Evolutionary conservation across 306 rosid species (phyloP).

Genomic region (Vicia villosa): DNA sequence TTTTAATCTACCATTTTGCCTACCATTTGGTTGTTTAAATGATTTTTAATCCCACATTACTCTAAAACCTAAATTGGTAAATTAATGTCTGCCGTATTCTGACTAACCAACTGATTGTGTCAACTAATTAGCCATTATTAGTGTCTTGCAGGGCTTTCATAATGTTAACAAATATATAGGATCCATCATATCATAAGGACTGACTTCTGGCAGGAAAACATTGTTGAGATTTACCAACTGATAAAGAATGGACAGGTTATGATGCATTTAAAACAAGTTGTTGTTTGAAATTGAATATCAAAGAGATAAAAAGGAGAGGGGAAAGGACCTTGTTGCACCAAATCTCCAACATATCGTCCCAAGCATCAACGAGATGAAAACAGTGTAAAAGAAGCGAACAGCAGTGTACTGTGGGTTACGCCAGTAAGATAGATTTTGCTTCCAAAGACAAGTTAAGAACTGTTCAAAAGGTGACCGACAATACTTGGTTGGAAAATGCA

Average conservation of each 20-base stretch:
- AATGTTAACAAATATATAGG: not conserved
- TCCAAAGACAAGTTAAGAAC: constrained; percentile 93
- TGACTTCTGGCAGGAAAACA: constrained; percentile 13
- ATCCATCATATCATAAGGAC: constrained; percentile 10
- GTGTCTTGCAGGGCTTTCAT: constrained; percentile 21
- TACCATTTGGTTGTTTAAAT: constrained; percentile 8
- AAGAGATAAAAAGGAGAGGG: constrained; percentile 10
- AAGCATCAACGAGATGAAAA: constrained; percentile 89
- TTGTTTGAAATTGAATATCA: constrained; percentile 25
- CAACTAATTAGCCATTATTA: constrained; percentile 8
- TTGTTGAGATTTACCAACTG: constrained; percentile 13
- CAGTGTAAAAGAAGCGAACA: constrained; percentile 91
- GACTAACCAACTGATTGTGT: constrained; percentile 23
- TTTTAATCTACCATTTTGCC: not conserved
- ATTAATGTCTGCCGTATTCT: not conserved
- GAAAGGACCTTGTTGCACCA: constrained; percentile 75
- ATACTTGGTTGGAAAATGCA: constrained; percentile 80
- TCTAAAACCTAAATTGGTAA: constrained; percentile 19
- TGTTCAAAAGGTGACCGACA: constrained; percentile 78
- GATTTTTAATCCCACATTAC: not conserved
- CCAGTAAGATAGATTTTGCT: constrained; percentile 97
- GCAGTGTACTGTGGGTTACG: constrained; percentile 96
- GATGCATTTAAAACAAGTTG: constrained; percentile 13
- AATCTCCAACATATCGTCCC: constrained; percentile 98
- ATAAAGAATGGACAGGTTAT: constrained; percentile 4